Evolutionary conservation across 768 basidiomycete species (phyloP).

Genomic region (Trametes punicea): DNA sequence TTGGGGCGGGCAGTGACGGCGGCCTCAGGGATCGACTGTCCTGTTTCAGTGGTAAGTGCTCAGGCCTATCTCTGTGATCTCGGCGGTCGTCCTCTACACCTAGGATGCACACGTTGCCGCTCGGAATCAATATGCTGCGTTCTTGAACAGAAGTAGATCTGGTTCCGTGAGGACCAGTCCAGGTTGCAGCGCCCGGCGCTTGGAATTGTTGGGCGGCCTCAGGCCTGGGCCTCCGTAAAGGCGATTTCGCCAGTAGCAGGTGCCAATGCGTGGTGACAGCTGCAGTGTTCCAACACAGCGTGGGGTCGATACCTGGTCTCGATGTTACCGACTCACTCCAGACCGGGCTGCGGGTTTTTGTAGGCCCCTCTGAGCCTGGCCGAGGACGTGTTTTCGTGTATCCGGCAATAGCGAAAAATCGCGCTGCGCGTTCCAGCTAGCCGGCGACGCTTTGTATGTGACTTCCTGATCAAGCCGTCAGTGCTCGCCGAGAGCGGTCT

Average conservation of each 20-base stretch:
- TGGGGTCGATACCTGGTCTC: too few species aligned
- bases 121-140: background rate
- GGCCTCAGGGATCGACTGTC: too few species aligned
- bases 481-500: slow-evolving; percentile 9
- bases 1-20: too few species aligned
- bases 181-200: background rate
- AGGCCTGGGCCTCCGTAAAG: background rate
- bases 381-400: background rate
- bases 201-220: background rate
- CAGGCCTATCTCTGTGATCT: too few species aligned
- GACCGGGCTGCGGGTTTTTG: slow-evolving; percentile 3
- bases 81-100: too few species aligned
- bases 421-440: slow-evolving; percentile 3
- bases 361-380: background rate
- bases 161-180: background rate
- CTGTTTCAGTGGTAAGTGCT: too few species aligned
- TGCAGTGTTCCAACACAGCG: too few species aligned
- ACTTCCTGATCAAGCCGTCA: slow-evolving; percentile 4
- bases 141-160: background rate
- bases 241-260: too few species aligned
- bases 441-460: background rate
- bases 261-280: too few species aligned
- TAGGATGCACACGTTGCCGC: too few species aligned
- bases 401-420: background rate
- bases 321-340: background rate